Conservation (phyloP, 148 eudicot genomes). For the Spergularia bocconei region DNA sequence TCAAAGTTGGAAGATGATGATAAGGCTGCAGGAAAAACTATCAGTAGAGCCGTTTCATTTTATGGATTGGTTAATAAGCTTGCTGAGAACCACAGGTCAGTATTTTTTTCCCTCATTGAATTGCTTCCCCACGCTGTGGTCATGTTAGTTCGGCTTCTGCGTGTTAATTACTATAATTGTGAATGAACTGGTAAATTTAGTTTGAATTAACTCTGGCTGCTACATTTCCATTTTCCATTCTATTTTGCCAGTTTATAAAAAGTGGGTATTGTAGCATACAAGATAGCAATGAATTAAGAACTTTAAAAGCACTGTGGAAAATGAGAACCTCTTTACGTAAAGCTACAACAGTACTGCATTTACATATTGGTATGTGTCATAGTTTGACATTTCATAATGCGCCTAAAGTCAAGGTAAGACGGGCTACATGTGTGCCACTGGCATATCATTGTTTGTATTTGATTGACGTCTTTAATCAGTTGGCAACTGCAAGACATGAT, state of each 20-base stretch:
- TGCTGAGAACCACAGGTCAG: constrained; percentile 80
- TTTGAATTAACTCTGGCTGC: background rate
- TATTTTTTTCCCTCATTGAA: background rate
- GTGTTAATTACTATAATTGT: background rate
- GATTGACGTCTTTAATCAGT: too few species aligned
- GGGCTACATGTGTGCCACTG: too few species aligned
- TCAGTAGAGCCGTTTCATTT: constrained; percentile 67
- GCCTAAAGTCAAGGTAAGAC: too few species aligned
- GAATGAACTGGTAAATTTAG: background rate
- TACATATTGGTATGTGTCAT: too few species aligned
- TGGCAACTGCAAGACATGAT: background rate
- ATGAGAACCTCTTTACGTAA: too few species aligned
- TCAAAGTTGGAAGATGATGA: constrained; percentile 40
- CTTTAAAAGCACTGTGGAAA: background rate
- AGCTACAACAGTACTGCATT: too few species aligned
- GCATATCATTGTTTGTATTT: too few species aligned
- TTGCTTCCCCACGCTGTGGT: too few species aligned
- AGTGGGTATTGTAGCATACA: background rate
- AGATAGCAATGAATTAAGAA: background rate
- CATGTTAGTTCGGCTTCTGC: background rate
- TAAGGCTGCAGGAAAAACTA: constrained; percentile 29
- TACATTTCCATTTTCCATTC: background rate
- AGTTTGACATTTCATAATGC: too few species aligned
- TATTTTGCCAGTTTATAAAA: background rate
- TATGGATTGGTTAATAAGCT: constrained; percentile 72